phyloP scores from a whole-genome alignment of 805 yeast genomes.

The Clavispora asparagi region DNA sequence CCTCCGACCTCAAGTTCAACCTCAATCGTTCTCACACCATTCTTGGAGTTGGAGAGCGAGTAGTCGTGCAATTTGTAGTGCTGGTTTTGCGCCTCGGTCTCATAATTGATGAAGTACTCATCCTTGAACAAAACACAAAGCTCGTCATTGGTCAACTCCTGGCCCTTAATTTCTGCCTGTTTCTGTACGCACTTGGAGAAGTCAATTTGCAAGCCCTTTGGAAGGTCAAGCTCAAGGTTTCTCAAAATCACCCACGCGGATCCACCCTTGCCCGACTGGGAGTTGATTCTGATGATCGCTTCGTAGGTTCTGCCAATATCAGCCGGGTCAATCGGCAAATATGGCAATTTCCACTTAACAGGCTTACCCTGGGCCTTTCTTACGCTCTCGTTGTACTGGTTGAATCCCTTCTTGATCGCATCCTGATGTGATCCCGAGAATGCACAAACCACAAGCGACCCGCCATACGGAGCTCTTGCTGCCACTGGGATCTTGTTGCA shows the following conservation, averaged over 20 bases:
- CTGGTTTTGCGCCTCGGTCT: conserved; percentile 16
- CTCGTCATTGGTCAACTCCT: conserved; percentile 64
- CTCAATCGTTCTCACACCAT: conserved; percentile 37
- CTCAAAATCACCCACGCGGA: conserved; percentile 83
- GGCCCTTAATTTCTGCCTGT: conserved; percentile 64
- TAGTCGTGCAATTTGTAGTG: conserved; percentile 42
- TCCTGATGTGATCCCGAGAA: conserved; percentile 86
- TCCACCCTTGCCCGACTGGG: conserved; percentile 87
- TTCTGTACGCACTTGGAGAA: conserved; percentile 67
- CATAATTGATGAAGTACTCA: conserved; percentile 46
- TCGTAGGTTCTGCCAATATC: conserved; percentile 88
- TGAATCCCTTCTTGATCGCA: conserved; percentile 81
- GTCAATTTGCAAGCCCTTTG: conserved; percentile 73
- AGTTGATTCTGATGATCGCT: conserved; percentile 85
- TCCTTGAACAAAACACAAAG: conserved; percentile 59
- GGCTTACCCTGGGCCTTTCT: conserved; percentile 30
- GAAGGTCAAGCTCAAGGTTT: conserved; percentile 71
- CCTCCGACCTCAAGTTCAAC: conserved; percentile 46
- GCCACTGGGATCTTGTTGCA: conserved; percentile 79
- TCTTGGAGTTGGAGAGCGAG: conserved; percentile 36
- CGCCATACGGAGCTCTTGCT: conserved; percentile 79
- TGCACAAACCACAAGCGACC: conserved; percentile 77
- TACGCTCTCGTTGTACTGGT: conserved; percentile 37
- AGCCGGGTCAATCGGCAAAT: conserved; percentile 77
- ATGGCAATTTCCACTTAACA: conserved; percentile 67